Evolutionary conservation across 306 rosid genomes (phyloP).

Genomic region (Gastrolobium villosum): DNA sequence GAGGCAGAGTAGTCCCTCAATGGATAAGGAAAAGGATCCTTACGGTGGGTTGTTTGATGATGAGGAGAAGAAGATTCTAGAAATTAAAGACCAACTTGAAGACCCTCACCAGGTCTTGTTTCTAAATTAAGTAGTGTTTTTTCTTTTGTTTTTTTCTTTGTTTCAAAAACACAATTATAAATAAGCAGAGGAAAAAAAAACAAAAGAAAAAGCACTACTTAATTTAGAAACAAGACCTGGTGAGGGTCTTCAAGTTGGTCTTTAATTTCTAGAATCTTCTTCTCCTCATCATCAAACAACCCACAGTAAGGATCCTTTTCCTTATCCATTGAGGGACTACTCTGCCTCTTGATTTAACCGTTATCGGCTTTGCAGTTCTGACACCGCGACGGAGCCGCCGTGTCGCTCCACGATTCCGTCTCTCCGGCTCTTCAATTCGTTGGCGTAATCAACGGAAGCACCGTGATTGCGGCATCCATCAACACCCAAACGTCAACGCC

Average conservation of each 20-base stretch:
- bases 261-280: slow-evolving; percentile 76
- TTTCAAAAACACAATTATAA: neutral
- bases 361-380: slow-evolving; percentile 50
- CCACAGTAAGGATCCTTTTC: slow-evolving; percentile 72
- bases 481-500: slow-evolving; percentile 80
- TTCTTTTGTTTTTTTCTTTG: too few relatives aligned
- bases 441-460: slow-evolving; percentile 69
- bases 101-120: too few relatives aligned
- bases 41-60: too few relatives aligned
- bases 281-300: slow-evolving; percentile 80
- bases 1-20: too few relatives aligned
- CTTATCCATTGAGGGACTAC: slow-evolving; percentile 52
- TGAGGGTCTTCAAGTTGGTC: slow-evolving; percentile 77
- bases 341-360: slow-evolving; percentile 22
- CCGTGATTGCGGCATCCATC: slow-evolving; percentile 78
- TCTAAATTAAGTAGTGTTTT: too few relatives aligned
- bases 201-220: neutral
- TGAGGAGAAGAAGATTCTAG: too few relatives aligned
- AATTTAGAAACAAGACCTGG: slow-evolving; percentile 57
- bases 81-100: too few relatives aligned
- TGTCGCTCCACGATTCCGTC: slow-evolving; percentile 80
- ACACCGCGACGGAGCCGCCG: slow-evolving; percentile 47
- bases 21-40: too few relatives aligned
- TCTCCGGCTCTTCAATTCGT: slow-evolving; percentile 71
- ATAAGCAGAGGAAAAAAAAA: neutral